Percentiles rank a stretch among this genome's conserved stretches.
Evolutionary conservation across 2,329 filamentous ascomycete species (phyloP).

Genomic region (Verticillium alfalfae): DNA sequence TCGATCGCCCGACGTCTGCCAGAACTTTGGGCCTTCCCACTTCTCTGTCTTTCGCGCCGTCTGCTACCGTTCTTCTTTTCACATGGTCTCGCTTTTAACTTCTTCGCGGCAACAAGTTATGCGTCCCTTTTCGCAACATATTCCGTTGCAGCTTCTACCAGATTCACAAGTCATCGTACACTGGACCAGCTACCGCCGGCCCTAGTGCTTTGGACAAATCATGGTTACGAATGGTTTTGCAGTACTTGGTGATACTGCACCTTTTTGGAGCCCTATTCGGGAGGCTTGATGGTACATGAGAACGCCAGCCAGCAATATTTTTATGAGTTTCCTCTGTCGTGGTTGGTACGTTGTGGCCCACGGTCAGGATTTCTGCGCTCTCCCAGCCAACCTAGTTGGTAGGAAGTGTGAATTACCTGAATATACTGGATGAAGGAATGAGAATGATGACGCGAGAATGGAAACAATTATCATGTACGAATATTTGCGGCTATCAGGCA

Average conservation of each 20-base stretch:
- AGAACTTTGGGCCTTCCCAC: conserved; percentile 13
- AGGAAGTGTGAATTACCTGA: neutral
- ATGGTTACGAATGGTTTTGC: conserved; percentile 56
- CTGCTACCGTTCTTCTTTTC: conserved; percentile 19
- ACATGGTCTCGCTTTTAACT: conserved; percentile 17
- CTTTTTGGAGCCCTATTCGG: conserved; percentile 2
- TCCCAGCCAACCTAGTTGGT: neutral
- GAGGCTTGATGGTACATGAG: conserved; percentile 5
- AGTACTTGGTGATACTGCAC: conserved; percentile 28
- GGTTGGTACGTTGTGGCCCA: neutral
- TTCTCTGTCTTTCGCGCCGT: conserved; percentile 3
- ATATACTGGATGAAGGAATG: neutral
- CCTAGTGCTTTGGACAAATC: conserved; percentile 54
- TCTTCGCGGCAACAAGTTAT: conserved; percentile 23
- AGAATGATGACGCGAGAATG: neutral
- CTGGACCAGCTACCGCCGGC: conserved; percentile 41
- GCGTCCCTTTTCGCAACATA: conserved; percentile 43
- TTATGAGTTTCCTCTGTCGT: neutral
- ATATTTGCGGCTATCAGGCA: neutral
- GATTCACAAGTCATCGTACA: conserved; percentile 54
- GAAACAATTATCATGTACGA: neutral
- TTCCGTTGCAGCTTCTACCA: conserved; percentile 47
- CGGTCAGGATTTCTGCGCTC: neutral
- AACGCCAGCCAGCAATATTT: conserved; percentile 1
- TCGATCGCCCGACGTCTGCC: conserved; percentile 3